phyloP scores from a whole-genome alignment of 1,139 yeast genomes.

The Yamadazyma kanchanaburiensis region DNA sequence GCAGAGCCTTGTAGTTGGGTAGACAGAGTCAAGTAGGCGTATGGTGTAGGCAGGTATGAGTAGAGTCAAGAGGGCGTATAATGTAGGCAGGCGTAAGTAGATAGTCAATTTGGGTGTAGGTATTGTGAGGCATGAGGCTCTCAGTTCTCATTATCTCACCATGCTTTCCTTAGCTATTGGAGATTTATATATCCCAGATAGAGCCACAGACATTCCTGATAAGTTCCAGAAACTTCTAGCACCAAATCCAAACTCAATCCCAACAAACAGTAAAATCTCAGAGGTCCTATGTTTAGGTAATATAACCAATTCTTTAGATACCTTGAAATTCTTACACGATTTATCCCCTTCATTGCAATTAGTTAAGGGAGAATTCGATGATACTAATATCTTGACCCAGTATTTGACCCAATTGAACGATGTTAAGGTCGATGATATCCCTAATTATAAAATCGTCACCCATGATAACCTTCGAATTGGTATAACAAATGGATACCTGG shows the following conservation, averaged over 20 bases:
- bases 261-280: slow-evolving; percentile 64
- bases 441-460: slow-evolving; percentile 61
- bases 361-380: slow-evolving; percentile 78
- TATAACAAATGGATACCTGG: slow-evolving; percentile 76
- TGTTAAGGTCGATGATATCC: slow-evolving; percentile 32
- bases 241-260: slow-evolving; percentile 42
- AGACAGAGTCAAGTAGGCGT: too few relatives aligned
- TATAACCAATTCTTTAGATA: slow-evolving; percentile 64
- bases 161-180: slow-evolving; percentile 92
- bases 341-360: slow-evolving; percentile 71
- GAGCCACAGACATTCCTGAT: slow-evolving; percentile 59
- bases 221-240: slow-evolving; percentile 69
- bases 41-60: too few relatives aligned
- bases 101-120: too few relatives aligned
- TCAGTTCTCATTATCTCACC: too few relatives aligned
- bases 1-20: too few relatives aligned
- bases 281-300: slow-evolving; percentile 88
- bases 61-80: too few relatives aligned
- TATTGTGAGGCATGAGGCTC: too few relatives aligned
- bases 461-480: slow-evolving; percentile 79
- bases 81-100: too few relatives aligned
- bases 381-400: slow-evolving; percentile 28
- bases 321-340: slow-evolving; percentile 59
- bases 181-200: slow-evolving; percentile 84
- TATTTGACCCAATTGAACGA: slow-evolving; percentile 37